A percentile compares a stretch with the other conserved stretches of the same genome.
Conservation (phyloP, 257 asterid species). For the Lantana camara region DNA sequence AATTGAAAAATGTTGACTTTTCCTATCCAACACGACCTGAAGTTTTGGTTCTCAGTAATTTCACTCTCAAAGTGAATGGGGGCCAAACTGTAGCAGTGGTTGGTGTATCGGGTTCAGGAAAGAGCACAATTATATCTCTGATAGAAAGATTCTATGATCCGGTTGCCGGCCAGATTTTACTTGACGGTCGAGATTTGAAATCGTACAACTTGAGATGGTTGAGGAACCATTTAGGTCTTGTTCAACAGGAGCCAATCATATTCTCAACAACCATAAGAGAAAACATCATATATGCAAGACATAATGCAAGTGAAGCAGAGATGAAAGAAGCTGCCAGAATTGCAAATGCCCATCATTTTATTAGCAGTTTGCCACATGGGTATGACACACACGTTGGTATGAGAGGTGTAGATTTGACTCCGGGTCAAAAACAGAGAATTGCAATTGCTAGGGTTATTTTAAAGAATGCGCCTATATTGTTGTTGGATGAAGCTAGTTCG, state of each 20-base stretch:
- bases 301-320: slow-evolving; percentile 99
- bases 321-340: slow-evolving; percentile 99
- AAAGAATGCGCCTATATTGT: slow-evolving; percentile 91
- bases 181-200: slow-evolving; percentile 92
- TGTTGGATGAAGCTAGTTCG: slow-evolving; percentile 97
- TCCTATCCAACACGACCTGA: slow-evolving; percentile 96
- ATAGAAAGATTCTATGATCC: slow-evolving; percentile 93
- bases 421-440: slow-evolving; percentile 96
- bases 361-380: slow-evolving; percentile 99
- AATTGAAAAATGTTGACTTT: slow-evolving; percentile 84
- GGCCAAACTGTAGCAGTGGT: slow-evolving; percentile 98
- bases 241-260: slow-evolving; percentile 97
- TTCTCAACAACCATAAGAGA: slow-evolving; percentile 95
- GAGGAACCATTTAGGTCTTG: slow-evolving; percentile 96
- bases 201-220: slow-evolving; percentile 94
- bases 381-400: slow-evolving; percentile 98
- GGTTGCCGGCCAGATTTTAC: slow-evolving; percentile 85
- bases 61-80: slow-evolving; percentile 92
- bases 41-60: slow-evolving; percentile 92
- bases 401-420: slow-evolving; percentile 99
- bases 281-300: slow-evolving; percentile 95
- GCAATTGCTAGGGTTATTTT: slow-evolving; percentile 92
- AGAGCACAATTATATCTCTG: slow-evolving; percentile 94
- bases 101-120: slow-evolving; percentile 99
- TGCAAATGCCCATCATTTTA: slow-evolving; percentile 98